Evolutionary conservation across 345 rosid species (phyloP), one percentile per base, ranked within the genome.

Genomic region (Boechera stricta): DNA sequence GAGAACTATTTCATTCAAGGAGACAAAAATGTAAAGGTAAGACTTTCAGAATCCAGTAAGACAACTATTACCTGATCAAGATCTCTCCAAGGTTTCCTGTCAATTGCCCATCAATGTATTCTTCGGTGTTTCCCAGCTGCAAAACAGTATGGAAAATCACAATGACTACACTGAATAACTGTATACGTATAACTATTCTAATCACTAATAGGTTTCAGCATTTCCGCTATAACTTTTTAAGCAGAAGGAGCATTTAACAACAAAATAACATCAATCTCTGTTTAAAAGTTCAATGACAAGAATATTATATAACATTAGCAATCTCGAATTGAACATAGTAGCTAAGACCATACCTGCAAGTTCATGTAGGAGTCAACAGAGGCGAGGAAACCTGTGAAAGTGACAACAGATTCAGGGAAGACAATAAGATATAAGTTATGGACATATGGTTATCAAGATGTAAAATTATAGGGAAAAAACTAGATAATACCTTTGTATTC

Each of bases 351-450:
- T 16, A 90, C 97, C 96, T 94, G 96, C 78, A 94, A 79, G 86
- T 94, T 94, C 98, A 94, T 94, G 89, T 91, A 94, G 16, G 98
- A 89, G 85, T 94, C 97, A 69, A 91, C 94, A 0, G 97, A 94
- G 56, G 94, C 97, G 54, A 94, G 94, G 78, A 90, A 91, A 66
- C 97, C 98, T 94, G 83, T 32, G 36, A n/a, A 57, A 21, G 5
- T 11, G 71, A 21, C 24, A 21, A 6, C 1, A 45, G 41, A 71
- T 64, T 35, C 26, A 74, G 4, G 11, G 75, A 72, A 31, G 10
- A 61, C 0, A 7, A 21, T 41, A 9, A 63, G 28, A 21, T 5
- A 49, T 21, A 60, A 64, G 48, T n/a, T 13, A 7, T 18, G 21
- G 21, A 18, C 21, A 18, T 18, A 18, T 21, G 24, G 24, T 21